These are phyloP conservation scores for Calonectria honghensis DNA, from an alignment of 2,329 filamentous ascomycete species.

Conservation along the genomic window DNA sequence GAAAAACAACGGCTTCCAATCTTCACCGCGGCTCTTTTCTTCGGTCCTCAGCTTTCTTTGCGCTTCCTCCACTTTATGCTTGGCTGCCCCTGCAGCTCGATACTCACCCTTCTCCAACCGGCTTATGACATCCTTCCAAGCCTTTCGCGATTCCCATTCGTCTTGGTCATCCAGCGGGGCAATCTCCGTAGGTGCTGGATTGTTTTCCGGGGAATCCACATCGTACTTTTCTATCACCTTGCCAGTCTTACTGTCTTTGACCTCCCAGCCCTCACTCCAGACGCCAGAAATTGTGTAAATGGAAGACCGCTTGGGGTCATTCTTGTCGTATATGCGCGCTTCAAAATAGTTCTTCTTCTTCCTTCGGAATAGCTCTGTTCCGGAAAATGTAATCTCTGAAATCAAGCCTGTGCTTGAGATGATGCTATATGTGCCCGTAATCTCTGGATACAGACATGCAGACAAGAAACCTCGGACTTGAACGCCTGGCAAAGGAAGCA, in stretches of 20 bases:
- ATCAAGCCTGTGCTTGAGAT: constrained; percentile 66
- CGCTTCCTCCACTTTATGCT: constrained; percentile 87
- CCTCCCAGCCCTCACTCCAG: constrained; percentile 51
- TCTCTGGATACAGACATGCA: constrained; percentile 69
- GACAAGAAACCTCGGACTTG: constrained; percentile 68
- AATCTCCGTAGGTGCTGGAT: constrained; percentile 59
- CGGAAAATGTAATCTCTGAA: constrained; percentile 68
- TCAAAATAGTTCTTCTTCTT: constrained; percentile 65
- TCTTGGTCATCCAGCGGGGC: constrained; percentile 79
- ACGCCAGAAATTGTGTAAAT: constrained; percentile 45
- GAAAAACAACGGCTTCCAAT: constrained; percentile 49
- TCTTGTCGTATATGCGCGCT: constrained; percentile 64
- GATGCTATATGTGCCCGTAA: constrained; percentile 67
- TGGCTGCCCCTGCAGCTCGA: constrained; percentile 81
- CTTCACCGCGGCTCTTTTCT: constrained; percentile 71
- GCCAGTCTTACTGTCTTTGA: constrained; percentile 56
- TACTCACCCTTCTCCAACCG: constrained; percentile 85
- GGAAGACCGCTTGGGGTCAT: constrained; percentile 52
- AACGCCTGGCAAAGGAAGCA: constrained; percentile 69
- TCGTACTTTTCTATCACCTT: constrained; percentile 60
- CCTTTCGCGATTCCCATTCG: constrained; percentile 85
- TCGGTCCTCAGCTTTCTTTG: constrained; percentile 84
- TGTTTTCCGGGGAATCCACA: constrained; percentile 58
- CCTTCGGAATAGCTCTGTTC: constrained; percentile 63
- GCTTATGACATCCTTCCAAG: constrained; percentile 85